Evolutionary conservation across 768 basidiomycete genomes (phyloP).

Genomic region (Tephrocybe sp.): DNA sequence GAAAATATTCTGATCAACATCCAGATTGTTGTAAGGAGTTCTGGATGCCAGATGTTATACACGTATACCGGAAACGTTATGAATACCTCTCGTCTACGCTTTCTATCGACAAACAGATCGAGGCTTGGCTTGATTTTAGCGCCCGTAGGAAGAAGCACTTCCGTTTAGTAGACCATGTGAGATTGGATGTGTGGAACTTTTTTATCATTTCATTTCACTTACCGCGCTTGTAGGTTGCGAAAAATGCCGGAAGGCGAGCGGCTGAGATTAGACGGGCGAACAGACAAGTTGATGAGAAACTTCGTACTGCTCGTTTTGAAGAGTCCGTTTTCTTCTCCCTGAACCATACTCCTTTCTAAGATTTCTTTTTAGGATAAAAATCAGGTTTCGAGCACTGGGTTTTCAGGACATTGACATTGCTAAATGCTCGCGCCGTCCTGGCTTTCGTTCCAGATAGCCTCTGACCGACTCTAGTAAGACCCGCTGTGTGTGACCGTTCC

Average conservation of each 20-base stretch:
- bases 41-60: slow-evolving; percentile 1
- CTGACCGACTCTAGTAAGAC: slow-evolving; percentile 1
- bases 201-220: neutral
- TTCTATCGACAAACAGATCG: neutral
- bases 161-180: neutral
- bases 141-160: neutral
- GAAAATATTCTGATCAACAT: neutral
- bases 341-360: too few relatives aligned
- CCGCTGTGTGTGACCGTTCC: neutral
- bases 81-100: neutral
- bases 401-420: neutral
- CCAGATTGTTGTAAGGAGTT: neutral
- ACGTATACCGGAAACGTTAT: neutral
- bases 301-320: neutral
- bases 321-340: neutral
- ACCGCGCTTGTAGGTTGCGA: neutral
- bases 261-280: neutral
- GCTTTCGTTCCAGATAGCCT: neutral
- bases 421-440: neutral
- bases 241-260: neutral
- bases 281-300: neutral
- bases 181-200: too few relatives aligned
- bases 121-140: neutral
- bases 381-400: neutral
- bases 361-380: neutral